These are phyloP conservation scores for Mucor lusitanicus DNA, from an alignment of 371 early-diverging fungal species.

Conservation along the genomic window DNA sequence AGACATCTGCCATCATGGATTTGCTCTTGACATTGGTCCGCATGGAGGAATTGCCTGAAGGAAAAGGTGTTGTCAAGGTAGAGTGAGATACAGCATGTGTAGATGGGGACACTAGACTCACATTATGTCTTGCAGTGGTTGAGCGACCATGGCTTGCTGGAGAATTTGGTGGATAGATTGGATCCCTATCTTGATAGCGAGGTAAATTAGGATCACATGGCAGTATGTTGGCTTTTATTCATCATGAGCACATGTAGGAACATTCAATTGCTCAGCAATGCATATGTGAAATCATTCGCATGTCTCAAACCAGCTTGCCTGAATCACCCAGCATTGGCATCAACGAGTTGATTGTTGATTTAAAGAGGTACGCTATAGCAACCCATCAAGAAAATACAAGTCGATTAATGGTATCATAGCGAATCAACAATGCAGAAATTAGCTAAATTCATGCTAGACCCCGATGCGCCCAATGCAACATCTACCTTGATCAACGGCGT, in stretches of 20 bases:
- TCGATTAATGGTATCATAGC: slow-evolving; percentile 22
- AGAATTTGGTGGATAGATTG: slow-evolving; percentile 72
- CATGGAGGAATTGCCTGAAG: slow-evolving; percentile 87
- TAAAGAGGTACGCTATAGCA: slow-evolving; percentile 66
- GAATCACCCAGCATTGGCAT: slow-evolving; percentile 72
- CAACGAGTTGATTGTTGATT: slow-evolving; percentile 72
- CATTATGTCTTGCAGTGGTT: slow-evolving; percentile 68
- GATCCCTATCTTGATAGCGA: slow-evolving; percentile 79
- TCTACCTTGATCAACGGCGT: slow-evolving; percentile 88
- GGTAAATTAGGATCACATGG: slow-evolving; percentile 33
- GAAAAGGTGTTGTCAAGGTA: slow-evolving; percentile 77
- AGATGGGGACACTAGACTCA: not conserved
- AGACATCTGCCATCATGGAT: slow-evolving; percentile 87
- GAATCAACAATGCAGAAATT: slow-evolving; percentile 69
- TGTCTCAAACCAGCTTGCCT: slow-evolving; percentile 75
- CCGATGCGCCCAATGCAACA: slow-evolving; percentile 70
- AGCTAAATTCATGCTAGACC: slow-evolving; percentile 85
- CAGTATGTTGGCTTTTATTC: not conserved
- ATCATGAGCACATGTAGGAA: slow-evolving; percentile 44
- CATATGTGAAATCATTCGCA: slow-evolving; percentile 88
- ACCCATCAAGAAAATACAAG: not conserved
- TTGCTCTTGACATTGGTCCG: slow-evolving; percentile 88
- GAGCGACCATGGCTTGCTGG: slow-evolving; percentile 75
- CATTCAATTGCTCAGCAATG: slow-evolving; percentile 91
- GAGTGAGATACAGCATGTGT: not conserved